Evolutionary conservation across 208 protist genomes (phyloP), one percentile per base, ranked within the genome.

Genomic region (Kentomonas sorsogonicus): DNA sequence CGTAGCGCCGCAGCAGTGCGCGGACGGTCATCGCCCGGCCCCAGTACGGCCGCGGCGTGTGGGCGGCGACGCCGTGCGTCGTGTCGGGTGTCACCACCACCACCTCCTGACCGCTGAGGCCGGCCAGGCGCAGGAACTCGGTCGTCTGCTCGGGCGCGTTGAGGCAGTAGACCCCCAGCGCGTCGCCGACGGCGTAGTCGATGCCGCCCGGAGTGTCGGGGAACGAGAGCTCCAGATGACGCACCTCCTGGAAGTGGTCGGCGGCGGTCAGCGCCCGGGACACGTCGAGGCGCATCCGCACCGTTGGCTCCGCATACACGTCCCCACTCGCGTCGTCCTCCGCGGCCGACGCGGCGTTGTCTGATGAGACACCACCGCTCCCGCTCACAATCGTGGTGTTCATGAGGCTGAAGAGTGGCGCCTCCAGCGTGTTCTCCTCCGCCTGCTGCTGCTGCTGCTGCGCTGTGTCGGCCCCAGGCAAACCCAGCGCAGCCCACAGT

Each of bases 101-200:
- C 6, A 79, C 33, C 53, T 71, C 70, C 9, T 79, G 58, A 16
- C 79, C 84, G 43, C 53, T 46, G 10, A 62, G 34, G 22, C 63
- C 26, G 23, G 80, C 69, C 6, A 57, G 55, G 0, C 54, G 38
- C 43, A 94, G 75, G 54, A 89, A 53, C 27, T 50, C 55, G 26
- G 86, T 75, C n/a, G 92, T 75, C 18, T 77, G 57, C 43, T 69
- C 56, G 2, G 60, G 47, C 13, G 57, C 64, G 50, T 92, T 92
- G 2, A 58, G 70, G 54, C 64, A 77, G 71, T 87, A 92, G n/a
- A 92, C 63, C 22, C 82, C 84, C 5, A 94, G 55, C 25, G 88
- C 84, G 59, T 91, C 88, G 15, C 84, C 88, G 0, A 89, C 78
- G 27, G 83, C 79, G 65, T 87, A 88, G 25, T 33, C 11, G 7